Conservation (phyloP, 2,329 filamentous ascomycete genomes). For the Colletotrichum lupini region DNA sequence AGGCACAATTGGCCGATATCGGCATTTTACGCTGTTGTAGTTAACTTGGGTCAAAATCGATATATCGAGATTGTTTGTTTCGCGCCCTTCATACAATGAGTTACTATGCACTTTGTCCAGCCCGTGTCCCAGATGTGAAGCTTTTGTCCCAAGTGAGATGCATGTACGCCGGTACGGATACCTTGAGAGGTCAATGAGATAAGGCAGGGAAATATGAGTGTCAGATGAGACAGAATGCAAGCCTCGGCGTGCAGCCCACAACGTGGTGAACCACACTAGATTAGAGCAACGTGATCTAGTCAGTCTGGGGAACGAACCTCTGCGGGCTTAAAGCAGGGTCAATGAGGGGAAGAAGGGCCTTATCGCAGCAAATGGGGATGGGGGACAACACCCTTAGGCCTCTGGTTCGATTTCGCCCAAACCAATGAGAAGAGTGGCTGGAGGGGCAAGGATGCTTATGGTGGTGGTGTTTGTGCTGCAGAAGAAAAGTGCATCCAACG, state of each 20-base stretch:
- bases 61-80: constrained; percentile 29
- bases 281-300: not conserved
- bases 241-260: not conserved
- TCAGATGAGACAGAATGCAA: not conserved
- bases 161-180: not conserved
- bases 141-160: not conserved
- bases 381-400: not conserved
- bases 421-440: constrained; percentile 20
- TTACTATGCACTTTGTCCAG: not conserved
- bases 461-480: constrained; percentile 6
- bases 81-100: constrained; percentile 2
- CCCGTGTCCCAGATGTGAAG: not conserved
- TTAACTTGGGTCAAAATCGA: constrained; percentile 22
- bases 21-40: constrained; percentile 29
- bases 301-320: not conserved
- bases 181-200: too few relatives aligned
- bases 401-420: constrained; percentile 11
- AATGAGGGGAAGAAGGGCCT: not conserved
- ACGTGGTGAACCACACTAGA: not conserved
- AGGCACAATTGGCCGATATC: constrained; percentile 24
- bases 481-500: constrained; percentile 11
- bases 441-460: constrained; percentile 1
- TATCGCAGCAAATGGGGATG: constrained; percentile 8
- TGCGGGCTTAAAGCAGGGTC: not conserved
- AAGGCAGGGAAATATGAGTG: not conserved